Evolutionary conservation across 106 monocot genomes (phyloP).

Genomic region (Posidonia australis): DNA sequence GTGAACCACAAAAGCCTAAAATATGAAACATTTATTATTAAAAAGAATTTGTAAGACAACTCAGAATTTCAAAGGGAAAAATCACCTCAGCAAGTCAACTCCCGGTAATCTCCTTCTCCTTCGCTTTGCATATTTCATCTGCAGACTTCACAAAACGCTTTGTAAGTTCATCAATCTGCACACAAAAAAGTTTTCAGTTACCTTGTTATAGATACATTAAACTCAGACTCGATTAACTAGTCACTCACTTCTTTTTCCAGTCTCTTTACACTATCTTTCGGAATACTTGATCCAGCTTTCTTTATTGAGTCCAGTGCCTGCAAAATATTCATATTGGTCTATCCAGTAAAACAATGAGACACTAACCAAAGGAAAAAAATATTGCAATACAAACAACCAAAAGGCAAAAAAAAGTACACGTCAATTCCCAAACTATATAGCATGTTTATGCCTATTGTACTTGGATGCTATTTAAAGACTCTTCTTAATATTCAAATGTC

Average conservation of each 20-base stretch:
- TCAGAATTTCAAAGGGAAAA: background rate
- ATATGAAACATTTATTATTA: no score
- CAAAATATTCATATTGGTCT: constrained; percentile 8
- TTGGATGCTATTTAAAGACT: no score
- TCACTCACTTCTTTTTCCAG: constrained; percentile 45
- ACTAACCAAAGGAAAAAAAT: constrained; percentile 4
- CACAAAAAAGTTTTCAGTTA: constrained; percentile 1
- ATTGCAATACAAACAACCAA: no score
- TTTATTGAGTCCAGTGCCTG: constrained; percentile 88
- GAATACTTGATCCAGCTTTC: constrained; percentile 59
- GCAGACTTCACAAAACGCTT: constrained; percentile 72
- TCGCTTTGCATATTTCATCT: constrained; percentile 87
- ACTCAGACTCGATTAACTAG: background rate
- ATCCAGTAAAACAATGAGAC: background rate
- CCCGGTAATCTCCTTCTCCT: constrained; percentile 80
- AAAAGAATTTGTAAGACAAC: background rate
- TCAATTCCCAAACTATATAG: no score
- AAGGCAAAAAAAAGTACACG: no score
- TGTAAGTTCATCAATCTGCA: constrained; percentile 75
- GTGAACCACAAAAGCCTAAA: no score
- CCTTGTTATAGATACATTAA: background rate
- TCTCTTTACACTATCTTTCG: constrained; percentile 86
- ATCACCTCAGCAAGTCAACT: constrained; percentile 18
- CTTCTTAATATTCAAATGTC: no score
- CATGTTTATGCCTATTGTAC: no score